A percentile compares a stretch with the other conserved stretches of the same genome.
Evolutionary conservation across 495 filamentous ascomycete genomes (phyloP).

Genomic region (Parathielavia hyrcaniae): DNA sequence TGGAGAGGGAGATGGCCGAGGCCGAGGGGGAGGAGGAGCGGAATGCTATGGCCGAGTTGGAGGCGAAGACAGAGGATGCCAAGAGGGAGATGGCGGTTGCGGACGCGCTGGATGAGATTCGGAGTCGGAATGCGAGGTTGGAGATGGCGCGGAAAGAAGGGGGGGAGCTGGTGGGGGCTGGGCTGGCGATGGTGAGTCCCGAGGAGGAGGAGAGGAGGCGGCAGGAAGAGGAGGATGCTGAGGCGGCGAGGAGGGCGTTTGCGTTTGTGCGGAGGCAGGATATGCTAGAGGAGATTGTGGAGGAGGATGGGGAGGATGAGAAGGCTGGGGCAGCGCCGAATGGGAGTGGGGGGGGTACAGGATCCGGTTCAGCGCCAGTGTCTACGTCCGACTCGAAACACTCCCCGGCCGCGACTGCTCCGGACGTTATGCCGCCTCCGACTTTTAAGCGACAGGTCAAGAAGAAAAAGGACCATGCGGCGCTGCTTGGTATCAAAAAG

Average conservation of each 20-base stretch:
- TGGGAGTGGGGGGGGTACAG: constrained; percentile 15
- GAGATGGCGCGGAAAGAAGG: constrained; percentile 59
- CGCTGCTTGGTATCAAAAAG: constrained; percentile 84
- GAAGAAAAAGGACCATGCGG: constrained; percentile 71
- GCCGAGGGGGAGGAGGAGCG: constrained; percentile 67
- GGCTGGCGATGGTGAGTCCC: constrained; percentile 30
- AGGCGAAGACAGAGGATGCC: constrained; percentile 83
- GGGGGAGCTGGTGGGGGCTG: constrained; percentile 40
- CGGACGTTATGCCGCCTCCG: constrained; percentile 47
- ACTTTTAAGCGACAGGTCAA: constrained; percentile 73
- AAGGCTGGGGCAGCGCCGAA: neutral
- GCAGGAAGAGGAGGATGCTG: constrained; percentile 78
- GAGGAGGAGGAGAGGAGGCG: constrained; percentile 52
- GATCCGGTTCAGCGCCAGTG: constrained; percentile 19
- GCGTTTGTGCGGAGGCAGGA: constrained; percentile 46
- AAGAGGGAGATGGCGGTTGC: constrained; percentile 96
- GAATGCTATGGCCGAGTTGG: constrained; percentile 82
- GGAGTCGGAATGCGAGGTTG: constrained; percentile 80
- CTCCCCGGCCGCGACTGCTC: constrained; percentile 18
- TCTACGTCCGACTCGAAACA: constrained; percentile 15
- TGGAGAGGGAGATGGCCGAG: constrained; percentile 61
- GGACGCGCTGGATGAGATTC: constrained; percentile 91
- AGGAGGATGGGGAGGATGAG: constrained; percentile 28
- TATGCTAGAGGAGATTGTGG: constrained; percentile 44
- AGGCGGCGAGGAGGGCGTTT: constrained; percentile 76